Conservation (phyloP, 2,329 filamentous ascomycete species). For the Stachybotrys chlorohalonatus region DNA sequence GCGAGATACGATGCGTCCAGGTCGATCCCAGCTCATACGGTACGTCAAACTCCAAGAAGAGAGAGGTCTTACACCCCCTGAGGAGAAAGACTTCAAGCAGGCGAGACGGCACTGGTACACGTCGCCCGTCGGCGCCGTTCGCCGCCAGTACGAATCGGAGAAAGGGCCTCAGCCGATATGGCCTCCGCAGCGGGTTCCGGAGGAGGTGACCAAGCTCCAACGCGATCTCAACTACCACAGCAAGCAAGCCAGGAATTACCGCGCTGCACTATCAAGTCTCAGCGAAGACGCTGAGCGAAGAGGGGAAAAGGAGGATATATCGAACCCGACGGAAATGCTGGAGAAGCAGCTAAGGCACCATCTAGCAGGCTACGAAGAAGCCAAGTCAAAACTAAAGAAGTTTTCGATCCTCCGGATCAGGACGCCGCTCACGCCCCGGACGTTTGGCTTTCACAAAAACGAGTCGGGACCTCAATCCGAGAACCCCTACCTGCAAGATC, state of each 20-base stretch:
- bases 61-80: conserved; percentile 20
- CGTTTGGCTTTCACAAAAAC: neutral
- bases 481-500: neutral
- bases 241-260: conserved; percentile 18
- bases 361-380: neutral
- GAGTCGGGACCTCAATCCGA: neutral
- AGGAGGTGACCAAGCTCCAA: conserved; percentile 14
- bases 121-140: conserved; percentile 15
- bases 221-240: conserved; percentile 18
- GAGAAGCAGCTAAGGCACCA: conserved; percentile 14
- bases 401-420: neutral
- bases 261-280: conserved; percentile 10
- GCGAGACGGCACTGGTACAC: conserved; percentile 21
- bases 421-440: neutral
- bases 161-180: neutral
- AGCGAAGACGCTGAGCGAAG: conserved; percentile 9
- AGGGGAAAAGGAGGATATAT: neutral
- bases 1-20: conserved; percentile 20
- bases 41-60: conserved; percentile 19
- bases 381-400: neutral
- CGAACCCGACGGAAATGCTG: neutral
- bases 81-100: conserved; percentile 23
- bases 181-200: conserved; percentile 1
- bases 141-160: neutral
- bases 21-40: conserved; percentile 21